Base-by-base conservation (phyloP, 192 early-diverging fungal species). In the Obelidium mucronatum region DNA sequence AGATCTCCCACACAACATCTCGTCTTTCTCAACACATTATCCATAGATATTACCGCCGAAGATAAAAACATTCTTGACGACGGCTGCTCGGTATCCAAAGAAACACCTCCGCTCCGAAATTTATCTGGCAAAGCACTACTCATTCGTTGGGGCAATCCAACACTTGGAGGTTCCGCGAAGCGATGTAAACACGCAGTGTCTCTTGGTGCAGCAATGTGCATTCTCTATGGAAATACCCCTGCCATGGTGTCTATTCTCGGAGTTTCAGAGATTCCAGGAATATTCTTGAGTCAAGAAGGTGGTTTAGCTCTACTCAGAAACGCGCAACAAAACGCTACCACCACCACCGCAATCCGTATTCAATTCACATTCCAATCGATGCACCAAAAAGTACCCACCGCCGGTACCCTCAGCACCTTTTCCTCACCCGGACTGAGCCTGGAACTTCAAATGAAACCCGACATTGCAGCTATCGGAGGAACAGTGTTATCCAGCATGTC, bases 361-460 rank as follows among this genome's bases (percentile, higher is more conserved):
- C 63, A 63, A 54, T 60, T 69, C 63, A 74, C 67, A 54, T 56
- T n/a, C 33, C 66, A 61, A 56, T 76, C 75, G 0, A 79, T 81
- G 39, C 77, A 85, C 34, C 71, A 80, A 31, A 61, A 48, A 11
- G 83, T 88, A 61, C 22, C 22, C 15, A 74, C 85, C 3, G 90
- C 87, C 31, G 89, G 90, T 37, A 89, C 80, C 37, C 77, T 94
- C 3, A 94, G 93, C 26, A 52, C 56, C 39, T 95, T 93, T 70
- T 92, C 92, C 4, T 91, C 90, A 28, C 86, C 86, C 76, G 96
- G 96, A n/a, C 89, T 92, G 0, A 89, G 85, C 42, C 85, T 83
- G 31, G 88, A 93, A 60, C 79, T 95, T 53, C 78, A 87, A n/a
- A 68, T 90, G n/a, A 92, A 93, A 79, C 84, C 84, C 34, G 77